Percentiles rank a stretch among this genome's conserved stretches.
These are phyloP conservation scores for Clathrus columnatus DNA, from an alignment of 768 basidiomycete genomes.

Conservation along the genomic window DNA sequence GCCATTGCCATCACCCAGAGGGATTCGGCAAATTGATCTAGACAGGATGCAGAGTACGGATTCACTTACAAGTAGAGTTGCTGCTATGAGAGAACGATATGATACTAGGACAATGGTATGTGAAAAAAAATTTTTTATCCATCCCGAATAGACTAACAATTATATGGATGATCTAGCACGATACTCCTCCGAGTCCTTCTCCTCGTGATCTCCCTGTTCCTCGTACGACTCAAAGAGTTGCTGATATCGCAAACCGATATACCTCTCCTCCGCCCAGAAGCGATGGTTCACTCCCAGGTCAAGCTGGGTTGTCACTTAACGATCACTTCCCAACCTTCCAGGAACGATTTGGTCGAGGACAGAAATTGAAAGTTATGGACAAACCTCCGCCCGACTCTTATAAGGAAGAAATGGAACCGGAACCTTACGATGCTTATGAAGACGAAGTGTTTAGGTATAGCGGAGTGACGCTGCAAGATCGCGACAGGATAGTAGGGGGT, in stretches of 20 bases:
- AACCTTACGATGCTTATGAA: background rate
- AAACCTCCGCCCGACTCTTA: background rate
- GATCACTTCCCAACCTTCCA: slow-evolving; percentile 8
- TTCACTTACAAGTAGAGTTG: slow-evolving; percentile 49
- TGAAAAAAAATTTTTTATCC: slow-evolving; percentile 3
- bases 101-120: slow-evolving; percentile 42
- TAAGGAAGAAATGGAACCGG: background rate
- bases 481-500: slow-evolving; percentile 1
- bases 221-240: slow-evolving; percentile 54
- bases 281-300: slow-evolving; percentile 18
- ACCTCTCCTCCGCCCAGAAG: slow-evolving; percentile 29
- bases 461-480: background rate
- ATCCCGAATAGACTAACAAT: background rate
- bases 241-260: slow-evolving; percentile 55
- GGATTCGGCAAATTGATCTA: slow-evolving; percentile 25
- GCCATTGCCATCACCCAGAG: background rate
- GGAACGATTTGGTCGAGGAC: background rate
- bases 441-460: background rate
- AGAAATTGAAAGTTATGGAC: background rate
- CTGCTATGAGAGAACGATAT: slow-evolving; percentile 60
- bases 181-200: slow-evolving; percentile 43
- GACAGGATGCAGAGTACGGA: slow-evolving; percentile 40
- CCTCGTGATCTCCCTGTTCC: slow-evolving; percentile 50
- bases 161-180: slow-evolving; percentile 23
- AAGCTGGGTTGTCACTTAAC: background rate